Base-by-base conservation (phyloP, 1,284 basidiomycete genomes). In the Phellinidium pouzarii region DNA sequence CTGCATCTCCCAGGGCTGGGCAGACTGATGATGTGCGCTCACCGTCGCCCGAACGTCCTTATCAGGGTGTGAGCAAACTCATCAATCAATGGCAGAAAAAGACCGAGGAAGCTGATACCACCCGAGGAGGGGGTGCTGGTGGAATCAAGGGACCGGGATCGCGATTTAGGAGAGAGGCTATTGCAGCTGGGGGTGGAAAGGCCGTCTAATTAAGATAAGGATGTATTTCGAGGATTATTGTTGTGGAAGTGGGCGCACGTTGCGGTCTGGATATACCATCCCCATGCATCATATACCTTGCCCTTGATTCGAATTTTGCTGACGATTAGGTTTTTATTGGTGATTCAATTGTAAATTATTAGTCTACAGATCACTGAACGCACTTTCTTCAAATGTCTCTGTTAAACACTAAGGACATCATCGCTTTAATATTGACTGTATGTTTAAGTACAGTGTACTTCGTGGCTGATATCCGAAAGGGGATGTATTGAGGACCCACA, bases 21-120 rank as follows among this genome's bases (percentile, higher is more conserved):
- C 44, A 40, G n/a, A 37, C 40, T 19, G 73, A 74, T 29, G 64
- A 65, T 14, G 48, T 61, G 44, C 69, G 75, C 17, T 71, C 82
- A 14, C 69, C 82, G 6, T 84, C 84, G 20, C 84, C 85, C 6
- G 87, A 91, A 61, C 75, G 76, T 52, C 82, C 85, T 37, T 91
- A 83, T 64, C 82, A 81, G 62, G 87, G 88, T 43, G 88, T 91
- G 43, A 84, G 86, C 34, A 84, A 76, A 66, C 73, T 91, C 40
- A 91, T 91, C 59, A 84, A 88, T 62, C 79, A 89, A 62, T 91
- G 87, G 88, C 85, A 91, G 66, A 78, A 77, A 57, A 89, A 85
- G 68, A 79, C 82, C 31, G 80, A 76, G n/a, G 83, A 82, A 59
- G 68, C 71, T 17, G 78, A 77, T 37, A 61, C 65, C 52, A 50